A percentile compares a stretch with the other conserved stretches of the same genome.
Evolutionary conservation across 768 basidiomycete genomes (phyloP).

Genomic region (Chalciporus chontae): DNA sequence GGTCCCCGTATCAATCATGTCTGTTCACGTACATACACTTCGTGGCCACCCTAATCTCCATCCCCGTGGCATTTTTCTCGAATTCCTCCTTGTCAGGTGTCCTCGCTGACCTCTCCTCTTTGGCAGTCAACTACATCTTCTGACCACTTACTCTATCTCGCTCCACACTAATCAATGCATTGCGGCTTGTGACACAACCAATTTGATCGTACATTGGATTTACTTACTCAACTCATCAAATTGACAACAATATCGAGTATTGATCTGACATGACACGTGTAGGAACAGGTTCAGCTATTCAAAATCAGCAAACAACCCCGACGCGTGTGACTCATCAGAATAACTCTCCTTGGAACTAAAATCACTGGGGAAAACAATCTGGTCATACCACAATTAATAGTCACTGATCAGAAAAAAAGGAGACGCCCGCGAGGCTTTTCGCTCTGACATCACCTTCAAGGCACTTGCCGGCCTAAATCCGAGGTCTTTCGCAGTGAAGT

Average conservation of each 20-base stretch:
- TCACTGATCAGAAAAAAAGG: constrained; percentile 5
- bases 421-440: constrained; percentile 16
- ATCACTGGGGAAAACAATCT: constrained; percentile 8
- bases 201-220: constrained; percentile 20
- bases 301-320: constrained; percentile 1
- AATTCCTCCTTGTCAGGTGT: constrained; percentile 8
- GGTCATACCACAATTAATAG: constrained; percentile 2
- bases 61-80: constrained; percentile 29
- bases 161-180: constrained; percentile 10
- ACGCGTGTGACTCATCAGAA: constrained; percentile 8
- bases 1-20: constrained; percentile 35
- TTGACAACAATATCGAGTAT: constrained; percentile 7
- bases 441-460: constrained; percentile 19
- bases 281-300: constrained; percentile 21
- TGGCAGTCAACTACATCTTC: no score
- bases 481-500: constrained; percentile 18
- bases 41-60: constrained; percentile 32
- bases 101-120: constrained; percentile 11
- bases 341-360: constrained; percentile 8
- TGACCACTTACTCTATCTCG: neutral
- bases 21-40: constrained; percentile 33
- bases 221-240: constrained; percentile 22
- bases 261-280: constrained; percentile 24
- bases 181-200: constrained; percentile 25
- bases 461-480: constrained; percentile 15